Evolutionary conservation across 495 filamentous ascomycete genomes (phyloP).

Genomic region (Penicillium verhagenii): DNA sequence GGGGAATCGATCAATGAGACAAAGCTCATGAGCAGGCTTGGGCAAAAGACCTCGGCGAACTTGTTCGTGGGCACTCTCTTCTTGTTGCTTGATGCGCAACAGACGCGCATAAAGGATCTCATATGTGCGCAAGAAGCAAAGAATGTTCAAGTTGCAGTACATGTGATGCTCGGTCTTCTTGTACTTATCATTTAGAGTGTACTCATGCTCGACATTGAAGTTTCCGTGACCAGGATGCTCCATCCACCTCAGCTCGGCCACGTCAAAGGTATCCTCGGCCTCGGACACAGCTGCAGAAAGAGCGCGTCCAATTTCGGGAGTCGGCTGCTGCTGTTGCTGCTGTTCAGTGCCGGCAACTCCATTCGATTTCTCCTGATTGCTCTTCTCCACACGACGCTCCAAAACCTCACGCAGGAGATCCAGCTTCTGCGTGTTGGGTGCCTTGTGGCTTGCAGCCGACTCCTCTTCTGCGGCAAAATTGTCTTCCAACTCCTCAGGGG

Average conservation of each 20-base stretch:
- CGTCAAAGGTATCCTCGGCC: slow-evolving; percentile 46
- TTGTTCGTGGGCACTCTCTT: slow-evolving; percentile 66
- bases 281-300: slow-evolving; percentile 48
- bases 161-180: slow-evolving; percentile 75
- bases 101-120: slow-evolving; percentile 84
- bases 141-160: slow-evolving; percentile 86
- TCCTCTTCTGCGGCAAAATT: slow-evolving; percentile 48
- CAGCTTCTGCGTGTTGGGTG: slow-evolving; percentile 65
- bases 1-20: slow-evolving; percentile 72
- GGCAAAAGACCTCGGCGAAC: slow-evolving; percentile 61
- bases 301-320: slow-evolving; percentile 64
- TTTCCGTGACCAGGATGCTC: slow-evolving; percentile 55
- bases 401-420: slow-evolving; percentile 85
- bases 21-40: slow-evolving; percentile 79
- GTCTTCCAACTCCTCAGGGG: slow-evolving; percentile 68
- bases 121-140: slow-evolving; percentile 90
- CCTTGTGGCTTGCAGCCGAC: slow-evolving; percentile 55
- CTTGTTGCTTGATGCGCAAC: slow-evolving; percentile 73
- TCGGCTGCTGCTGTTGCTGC: slow-evolving; percentile 29
- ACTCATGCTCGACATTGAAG: slow-evolving; percentile 55
- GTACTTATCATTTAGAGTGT: slow-evolving; percentile 78
- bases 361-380: slow-evolving; percentile 66
- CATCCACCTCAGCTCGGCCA: slow-evolving; percentile 56
- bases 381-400: slow-evolving; percentile 68
- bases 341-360: slow-evolving; percentile 45